A percentile compares a stretch with the other conserved stretches of the same genome.
Evolutionary conservation across 495 filamentous ascomycete species (phyloP).

Genomic region (Aspergillus cavernicola): DNA sequence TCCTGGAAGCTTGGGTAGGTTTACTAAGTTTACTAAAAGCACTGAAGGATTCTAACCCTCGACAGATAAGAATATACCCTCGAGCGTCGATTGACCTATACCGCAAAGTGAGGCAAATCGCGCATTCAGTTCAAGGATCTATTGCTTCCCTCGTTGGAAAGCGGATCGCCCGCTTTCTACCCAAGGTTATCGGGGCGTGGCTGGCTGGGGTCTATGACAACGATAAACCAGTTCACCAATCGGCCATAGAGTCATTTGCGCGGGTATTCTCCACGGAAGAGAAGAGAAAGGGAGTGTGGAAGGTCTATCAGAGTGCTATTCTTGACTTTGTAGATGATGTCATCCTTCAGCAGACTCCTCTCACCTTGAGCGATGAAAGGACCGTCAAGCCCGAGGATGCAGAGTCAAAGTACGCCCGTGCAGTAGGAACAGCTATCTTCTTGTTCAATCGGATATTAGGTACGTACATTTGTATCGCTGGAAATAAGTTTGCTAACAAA

Average conservation of each 20-base stretch:
- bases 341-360: conserved; percentile 66
- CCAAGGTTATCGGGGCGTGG: conserved; percentile 79
- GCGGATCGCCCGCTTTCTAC: conserved; percentile 71
- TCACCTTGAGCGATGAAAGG: conserved; percentile 84
- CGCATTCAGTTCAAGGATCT: conserved; percentile 70
- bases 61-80: conserved; percentile 78
- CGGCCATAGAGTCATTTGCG: conserved; percentile 70
- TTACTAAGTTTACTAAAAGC: conserved; percentile 9
- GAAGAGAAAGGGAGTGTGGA: conserved; percentile 72
- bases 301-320: conserved; percentile 67
- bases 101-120: conserved; percentile 78
- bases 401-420: conserved; percentile 75
- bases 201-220: conserved; percentile 82
- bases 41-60: conserved; percentile 14
- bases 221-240: conserved; percentile 66
- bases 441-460: conserved; percentile 47
- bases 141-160: conserved; percentile 71
- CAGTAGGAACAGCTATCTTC: conserved; percentile 57
- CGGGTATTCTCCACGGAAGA: conserved; percentile 73
- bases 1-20: conserved; percentile 86
- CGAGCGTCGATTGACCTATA: conserved; percentile 83
- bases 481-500: conserved; percentile 3
- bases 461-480: conserved; percentile 15
- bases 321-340: conserved; percentile 78
- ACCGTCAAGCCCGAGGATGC: conserved; percentile 80